Percentiles rank a stretch among this genome's conserved stretches.
These are phyloP conservation scores for Pyrenopolyporus hunteri DNA, from an alignment of 495 filamentous ascomycete genomes.

Conservation along the genomic window DNA sequence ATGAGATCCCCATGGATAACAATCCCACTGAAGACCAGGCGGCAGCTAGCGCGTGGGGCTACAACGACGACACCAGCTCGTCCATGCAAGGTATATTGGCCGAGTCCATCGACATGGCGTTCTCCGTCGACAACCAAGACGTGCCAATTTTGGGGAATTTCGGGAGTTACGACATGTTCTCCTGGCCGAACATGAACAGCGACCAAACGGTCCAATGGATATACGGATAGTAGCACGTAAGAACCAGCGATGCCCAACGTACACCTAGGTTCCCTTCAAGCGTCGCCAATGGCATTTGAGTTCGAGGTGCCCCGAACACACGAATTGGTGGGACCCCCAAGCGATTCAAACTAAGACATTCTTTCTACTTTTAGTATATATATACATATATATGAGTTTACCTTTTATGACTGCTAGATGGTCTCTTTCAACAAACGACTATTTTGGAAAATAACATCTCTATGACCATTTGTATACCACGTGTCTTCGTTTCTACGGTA, in stretches of 20 bases:
- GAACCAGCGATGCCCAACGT: neutral
- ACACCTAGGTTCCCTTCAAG: too few relatives aligned
- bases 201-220: slow-evolving; percentile 15
- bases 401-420: too few relatives aligned
- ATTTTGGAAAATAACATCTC: too few relatives aligned
- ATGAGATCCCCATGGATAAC: neutral
- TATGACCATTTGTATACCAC: too few relatives aligned
- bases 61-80: neutral
- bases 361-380: too few relatives aligned
- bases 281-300: neutral
- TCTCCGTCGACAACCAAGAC: slow-evolving; percentile 25
- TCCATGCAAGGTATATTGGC: slow-evolving; percentile 21
- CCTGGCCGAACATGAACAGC: slow-evolving; percentile 20
- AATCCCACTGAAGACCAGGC: neutral
- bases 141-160: neutral
- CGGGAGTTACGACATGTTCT: neutral
- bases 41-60: neutral
- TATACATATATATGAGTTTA: too few relatives aligned
- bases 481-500: too few relatives aligned
- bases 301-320: too few relatives aligned
- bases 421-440: too few relatives aligned
- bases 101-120: slow-evolving; percentile 28
- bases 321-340: too few relatives aligned
- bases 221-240: neutral
- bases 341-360: too few relatives aligned